phyloP scores from a whole-genome alignment of 108 stramenopile genomes.

The Nitzschia inconspicua region DNA sequence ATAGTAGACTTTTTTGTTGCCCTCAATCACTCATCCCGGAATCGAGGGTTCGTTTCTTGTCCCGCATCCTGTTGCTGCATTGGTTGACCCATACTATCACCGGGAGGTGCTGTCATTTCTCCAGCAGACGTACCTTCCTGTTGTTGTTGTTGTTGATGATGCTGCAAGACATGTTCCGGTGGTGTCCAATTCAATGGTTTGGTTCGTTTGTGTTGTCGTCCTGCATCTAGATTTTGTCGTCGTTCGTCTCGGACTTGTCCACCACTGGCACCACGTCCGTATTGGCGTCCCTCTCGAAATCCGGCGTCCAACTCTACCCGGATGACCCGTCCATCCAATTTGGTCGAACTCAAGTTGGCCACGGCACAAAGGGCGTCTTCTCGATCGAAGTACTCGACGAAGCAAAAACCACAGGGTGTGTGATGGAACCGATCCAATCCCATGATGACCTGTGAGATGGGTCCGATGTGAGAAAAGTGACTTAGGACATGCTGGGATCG shows the following conservation, averaged over 20 bases:
- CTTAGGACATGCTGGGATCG: constrained; percentile 78
- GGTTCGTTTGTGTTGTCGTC: background rate
- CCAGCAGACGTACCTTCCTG: constrained; percentile 4
- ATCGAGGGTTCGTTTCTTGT: constrained; percentile 9
- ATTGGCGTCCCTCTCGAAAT: constrained; percentile 91
- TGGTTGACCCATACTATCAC: background rate
- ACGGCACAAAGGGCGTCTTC: constrained; percentile 72
- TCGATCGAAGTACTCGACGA: constrained; percentile 84
- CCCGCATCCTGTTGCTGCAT: background rate
- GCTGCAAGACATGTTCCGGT: background rate
- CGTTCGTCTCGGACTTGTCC: constrained; percentile 95
- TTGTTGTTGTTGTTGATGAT: background rate
- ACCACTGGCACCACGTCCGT: constrained; percentile 88
- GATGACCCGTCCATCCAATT: constrained; percentile 90
- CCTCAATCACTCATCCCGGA: constrained; percentile 15
- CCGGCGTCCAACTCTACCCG: constrained; percentile 96
- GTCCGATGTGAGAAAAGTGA: constrained; percentile 85
- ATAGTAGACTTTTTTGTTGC: no score
- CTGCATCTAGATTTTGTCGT: constrained; percentile 21
- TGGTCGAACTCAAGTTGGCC: constrained; percentile 74
- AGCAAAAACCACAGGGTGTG: constrained; percentile 95
- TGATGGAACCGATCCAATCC: constrained; percentile 85
- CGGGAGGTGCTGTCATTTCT: background rate
- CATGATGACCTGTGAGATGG: constrained; percentile 83
- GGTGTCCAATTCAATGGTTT: constrained; percentile 13